Percentiles rank a stretch among this genome's conserved stretches.
These are phyloP conservation scores for Tolypocladium nubicola DNA, from an alignment of 2,329 filamentous ascomycete genomes.

Conservation along the genomic window DNA sequence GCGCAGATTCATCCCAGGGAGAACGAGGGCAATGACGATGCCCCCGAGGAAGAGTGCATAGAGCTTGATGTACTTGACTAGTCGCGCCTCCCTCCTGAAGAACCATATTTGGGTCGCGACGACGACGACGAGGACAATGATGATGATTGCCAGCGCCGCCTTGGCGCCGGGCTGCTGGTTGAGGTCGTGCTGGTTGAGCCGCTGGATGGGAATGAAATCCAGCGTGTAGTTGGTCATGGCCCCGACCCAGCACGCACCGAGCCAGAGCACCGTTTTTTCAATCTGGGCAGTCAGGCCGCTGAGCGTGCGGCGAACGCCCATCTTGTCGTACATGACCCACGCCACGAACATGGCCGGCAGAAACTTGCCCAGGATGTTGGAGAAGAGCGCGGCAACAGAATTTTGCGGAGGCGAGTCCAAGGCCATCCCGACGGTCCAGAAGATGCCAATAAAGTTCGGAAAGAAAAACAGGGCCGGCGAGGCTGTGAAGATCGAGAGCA, in stretches of 20 bases:
- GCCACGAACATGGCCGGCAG: constrained; percentile 80
- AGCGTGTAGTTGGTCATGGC: constrained; percentile 93
- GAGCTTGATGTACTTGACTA: constrained; percentile 66
- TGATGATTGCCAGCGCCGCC: constrained; percentile 67
- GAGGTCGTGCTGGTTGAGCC: constrained; percentile 84
- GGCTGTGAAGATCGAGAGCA: constrained; percentile 73
- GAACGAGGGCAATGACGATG: constrained; percentile 59
- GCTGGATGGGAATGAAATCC: constrained; percentile 83
- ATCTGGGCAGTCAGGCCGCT: constrained; percentile 67
- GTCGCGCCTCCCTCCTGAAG: constrained; percentile 74
- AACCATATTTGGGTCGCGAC: constrained; percentile 70
- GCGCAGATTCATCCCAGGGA: constrained; percentile 71
- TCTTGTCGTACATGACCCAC: constrained; percentile 80
- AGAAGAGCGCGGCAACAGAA: constrained; percentile 61
- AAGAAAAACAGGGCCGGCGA: constrained; percentile 78
- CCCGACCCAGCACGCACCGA: constrained; percentile 85
- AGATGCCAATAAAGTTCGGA: constrained; percentile 68
- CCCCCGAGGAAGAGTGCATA: constrained; percentile 58
- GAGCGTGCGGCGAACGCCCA: constrained; percentile 63
- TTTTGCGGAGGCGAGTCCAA: constrained; percentile 70
- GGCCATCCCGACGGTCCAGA: constrained; percentile 82
- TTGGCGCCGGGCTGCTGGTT: constrained; percentile 81
- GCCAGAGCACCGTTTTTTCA: constrained; percentile 83
- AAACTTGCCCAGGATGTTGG: constrained; percentile 68
- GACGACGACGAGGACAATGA: constrained; percentile 59